Conservation (phyloP, 768 basidiomycete species). For the Tulasnella sp. region DNA sequence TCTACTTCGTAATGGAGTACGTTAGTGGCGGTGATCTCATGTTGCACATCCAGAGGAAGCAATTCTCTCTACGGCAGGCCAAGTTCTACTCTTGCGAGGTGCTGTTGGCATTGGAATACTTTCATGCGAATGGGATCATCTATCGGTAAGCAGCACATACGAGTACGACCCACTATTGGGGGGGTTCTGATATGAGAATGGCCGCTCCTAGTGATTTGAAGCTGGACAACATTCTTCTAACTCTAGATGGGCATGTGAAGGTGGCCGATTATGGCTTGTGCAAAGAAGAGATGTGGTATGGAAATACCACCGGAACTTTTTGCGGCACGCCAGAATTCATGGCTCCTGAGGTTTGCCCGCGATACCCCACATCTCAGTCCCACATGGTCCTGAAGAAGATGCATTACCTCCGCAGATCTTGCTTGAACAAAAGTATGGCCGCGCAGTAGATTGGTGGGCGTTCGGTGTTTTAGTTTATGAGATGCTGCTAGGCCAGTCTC, state of each 20-base stretch:
- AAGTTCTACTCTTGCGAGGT: conserved; percentile 99
- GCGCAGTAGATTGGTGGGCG: conserved; percentile 99
- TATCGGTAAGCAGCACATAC: conserved; percentile 55
- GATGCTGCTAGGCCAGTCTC: conserved; percentile 97
- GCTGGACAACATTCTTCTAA: conserved; percentile 93
- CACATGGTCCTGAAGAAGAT: not conserved
- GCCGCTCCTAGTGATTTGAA: conserved; percentile 67
- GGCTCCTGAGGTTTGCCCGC: conserved; percentile 79
- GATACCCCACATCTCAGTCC: not conserved
- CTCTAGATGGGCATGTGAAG: conserved; percentile 95
- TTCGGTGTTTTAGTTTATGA: conserved; percentile 98
- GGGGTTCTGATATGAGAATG: not conserved
- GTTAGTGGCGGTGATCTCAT: conserved; percentile 98
- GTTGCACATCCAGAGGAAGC: conserved; percentile 98
- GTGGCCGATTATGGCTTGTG: conserved; percentile 98
- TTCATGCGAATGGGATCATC: conserved; percentile 98
- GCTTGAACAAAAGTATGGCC: conserved; percentile 96
- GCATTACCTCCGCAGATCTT: conserved; percentile 67
- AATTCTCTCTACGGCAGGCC: conserved; percentile 96
- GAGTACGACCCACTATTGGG: not conserved
- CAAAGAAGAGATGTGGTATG: conserved; percentile 98
- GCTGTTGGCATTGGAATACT: conserved; percentile 89
- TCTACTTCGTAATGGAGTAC: conserved; percentile 99
- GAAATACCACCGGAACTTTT: conserved; percentile 93
- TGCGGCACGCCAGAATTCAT: conserved; percentile 99